These are phyloP conservation scores for Endocalyx cinctus DNA, from an alignment of 2,329 filamentous ascomycete genomes.

Conservation along the genomic window DNA sequence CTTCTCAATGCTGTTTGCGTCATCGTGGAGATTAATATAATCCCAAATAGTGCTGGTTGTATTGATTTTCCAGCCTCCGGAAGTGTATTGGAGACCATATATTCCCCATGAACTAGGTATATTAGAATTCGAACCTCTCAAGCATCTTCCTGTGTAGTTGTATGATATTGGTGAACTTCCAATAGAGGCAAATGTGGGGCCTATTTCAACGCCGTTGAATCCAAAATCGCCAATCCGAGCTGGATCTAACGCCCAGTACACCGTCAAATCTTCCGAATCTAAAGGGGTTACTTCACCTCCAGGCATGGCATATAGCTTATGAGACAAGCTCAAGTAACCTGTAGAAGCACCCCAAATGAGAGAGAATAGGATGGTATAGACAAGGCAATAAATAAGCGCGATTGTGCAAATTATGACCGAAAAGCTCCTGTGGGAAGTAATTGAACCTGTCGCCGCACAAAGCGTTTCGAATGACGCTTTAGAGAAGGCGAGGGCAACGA, in stretches of 20 bases:
- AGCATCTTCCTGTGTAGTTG: too few relatives aligned
- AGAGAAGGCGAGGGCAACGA: constrained; percentile 2
- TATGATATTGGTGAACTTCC: too few relatives aligned
- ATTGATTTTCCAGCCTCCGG: too few relatives aligned
- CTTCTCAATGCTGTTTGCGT: too few relatives aligned
- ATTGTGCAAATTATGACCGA: constrained; percentile 2
- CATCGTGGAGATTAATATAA: too few relatives aligned
- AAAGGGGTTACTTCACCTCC: constrained; percentile 3
- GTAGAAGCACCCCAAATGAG: constrained; percentile 6
- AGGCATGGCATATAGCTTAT: constrained; percentile 8
- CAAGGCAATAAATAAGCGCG: constrained; percentile 1
- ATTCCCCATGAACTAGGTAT: too few relatives aligned
- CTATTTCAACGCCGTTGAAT: constrained; percentile 3
- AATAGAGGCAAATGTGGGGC: constrained; percentile 2
- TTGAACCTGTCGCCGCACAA: too few relatives aligned
- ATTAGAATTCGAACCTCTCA: too few relatives aligned
- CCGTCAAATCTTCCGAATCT: constrained; percentile 2
- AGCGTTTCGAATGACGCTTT: constrained; percentile 2
- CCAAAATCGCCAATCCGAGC: not conserved
- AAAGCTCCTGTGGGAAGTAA: not conserved
- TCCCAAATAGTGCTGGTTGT: too few relatives aligned
- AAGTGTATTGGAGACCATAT: too few relatives aligned
- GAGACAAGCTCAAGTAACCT: constrained; percentile 7
- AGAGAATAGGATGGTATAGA: constrained; percentile 4
- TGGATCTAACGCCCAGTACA: constrained; percentile 5